A percentile compares a stretch with the other conserved stretches of the same genome.
These are phyloP conservation scores for Cercophora samala DNA, from an alignment of 495 filamentous ascomycete genomes.

Conservation along the genomic window DNA sequence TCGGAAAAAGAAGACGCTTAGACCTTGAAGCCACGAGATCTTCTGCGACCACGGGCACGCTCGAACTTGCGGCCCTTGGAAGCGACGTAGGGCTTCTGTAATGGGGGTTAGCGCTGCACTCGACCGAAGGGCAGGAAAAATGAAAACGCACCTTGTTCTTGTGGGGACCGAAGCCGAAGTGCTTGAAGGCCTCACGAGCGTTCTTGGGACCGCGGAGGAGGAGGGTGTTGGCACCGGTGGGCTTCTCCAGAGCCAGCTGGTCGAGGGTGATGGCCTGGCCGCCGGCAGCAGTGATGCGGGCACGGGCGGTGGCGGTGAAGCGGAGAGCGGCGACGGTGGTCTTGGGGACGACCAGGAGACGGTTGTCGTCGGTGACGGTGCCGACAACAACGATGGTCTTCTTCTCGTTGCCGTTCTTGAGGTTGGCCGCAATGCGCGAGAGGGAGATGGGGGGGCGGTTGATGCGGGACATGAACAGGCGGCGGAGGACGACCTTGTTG, in stretches of 20 bases:
- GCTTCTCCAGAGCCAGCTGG: slow-evolving; percentile 88
- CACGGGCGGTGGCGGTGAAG: slow-evolving; percentile 93
- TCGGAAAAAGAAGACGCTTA: slow-evolving; percentile 47
- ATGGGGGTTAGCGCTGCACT: slow-evolving; percentile 33
- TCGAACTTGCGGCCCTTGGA: slow-evolving; percentile 99
- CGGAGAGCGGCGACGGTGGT: slow-evolving; percentile 85
- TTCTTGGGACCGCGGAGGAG: slow-evolving; percentile 97
- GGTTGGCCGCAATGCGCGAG: slow-evolving; percentile 75
- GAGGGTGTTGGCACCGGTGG: slow-evolving; percentile 91
- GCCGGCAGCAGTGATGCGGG: slow-evolving; percentile 86
- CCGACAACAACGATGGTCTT: slow-evolving; percentile 92
- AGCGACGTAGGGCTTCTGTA: slow-evolving; percentile 87
- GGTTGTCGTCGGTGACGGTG: slow-evolving; percentile 95
- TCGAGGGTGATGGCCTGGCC: slow-evolving; percentile 93
- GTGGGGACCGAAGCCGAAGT: slow-evolving; percentile 97
- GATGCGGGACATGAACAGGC: slow-evolving; percentile 95
- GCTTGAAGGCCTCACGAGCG: slow-evolving; percentile 92
- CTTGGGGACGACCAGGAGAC: slow-evolving; percentile 84
- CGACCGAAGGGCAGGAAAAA: neutral
- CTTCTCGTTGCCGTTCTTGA: slow-evolving; percentile 65
- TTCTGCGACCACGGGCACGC: slow-evolving; percentile 92
- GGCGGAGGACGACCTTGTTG: slow-evolving; percentile 95
- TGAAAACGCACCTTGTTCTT: slow-evolving; percentile 76
- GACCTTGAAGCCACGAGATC: slow-evolving; percentile 98
- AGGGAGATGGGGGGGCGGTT: slow-evolving; percentile 95